Evolutionary conservation across 768 basidiomycete genomes (phyloP).

Genomic region (Mycena chlorophos): DNA sequence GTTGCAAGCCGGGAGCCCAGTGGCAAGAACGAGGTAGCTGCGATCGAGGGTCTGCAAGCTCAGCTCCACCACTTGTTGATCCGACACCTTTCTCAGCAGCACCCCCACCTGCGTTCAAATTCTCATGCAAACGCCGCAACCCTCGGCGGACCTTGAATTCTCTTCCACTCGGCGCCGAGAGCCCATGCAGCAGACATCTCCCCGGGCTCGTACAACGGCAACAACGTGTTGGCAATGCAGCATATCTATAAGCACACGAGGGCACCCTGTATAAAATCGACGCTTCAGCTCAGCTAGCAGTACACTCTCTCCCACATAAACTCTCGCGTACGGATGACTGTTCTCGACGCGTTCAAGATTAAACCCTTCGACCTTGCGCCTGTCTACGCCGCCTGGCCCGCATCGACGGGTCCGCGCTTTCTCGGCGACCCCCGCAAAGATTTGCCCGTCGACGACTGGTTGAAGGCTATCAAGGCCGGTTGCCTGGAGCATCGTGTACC

Average conservation of each 20-base stretch:
- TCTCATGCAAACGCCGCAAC: background rate
- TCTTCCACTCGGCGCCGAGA: background rate
- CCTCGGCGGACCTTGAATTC: background rate
- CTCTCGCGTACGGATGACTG: too few species aligned
- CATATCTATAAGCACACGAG: conserved; percentile 2
- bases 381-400: conserved; percentile 61
- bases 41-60: too few species aligned
- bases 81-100: too few species aligned
- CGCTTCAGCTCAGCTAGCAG: background rate
- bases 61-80: too few species aligned
- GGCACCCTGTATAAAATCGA: background rate
- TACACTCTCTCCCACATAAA: conserved; percentile 22
- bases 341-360: conserved; percentile 79
- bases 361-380: conserved; percentile 77
- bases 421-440: conserved; percentile 71
- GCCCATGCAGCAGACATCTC: background rate
- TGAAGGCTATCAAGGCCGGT: conserved; percentile 69
- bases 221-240: background rate
- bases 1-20: too few species aligned
- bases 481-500: conserved; percentile 71
- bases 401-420: conserved; percentile 56
- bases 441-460: conserved; percentile 69
- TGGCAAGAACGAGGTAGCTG: too few species aligned
- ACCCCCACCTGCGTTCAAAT: too few species aligned
- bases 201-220: conserved; percentile 6